Evolutionary conservation across 805 yeast species (phyloP).

Genomic region (Monosporozyma aquatica): DNA sequence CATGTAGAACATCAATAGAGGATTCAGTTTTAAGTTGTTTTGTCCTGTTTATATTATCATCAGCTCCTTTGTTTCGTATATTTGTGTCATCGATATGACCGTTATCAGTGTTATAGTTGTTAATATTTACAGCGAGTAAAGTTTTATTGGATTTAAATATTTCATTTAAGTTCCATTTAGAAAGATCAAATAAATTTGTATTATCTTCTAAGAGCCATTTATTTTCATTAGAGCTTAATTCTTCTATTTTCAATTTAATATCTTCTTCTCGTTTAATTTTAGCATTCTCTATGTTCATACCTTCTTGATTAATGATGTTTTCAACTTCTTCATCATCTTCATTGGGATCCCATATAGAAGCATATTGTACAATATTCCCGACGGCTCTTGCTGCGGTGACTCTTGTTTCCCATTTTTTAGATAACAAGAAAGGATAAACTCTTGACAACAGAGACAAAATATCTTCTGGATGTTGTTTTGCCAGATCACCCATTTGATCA

Average conservation of each 20-base stretch:
- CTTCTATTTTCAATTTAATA: conserved; percentile 26
- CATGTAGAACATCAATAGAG: conserved; percentile 4
- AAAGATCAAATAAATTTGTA: conserved; percentile 14
- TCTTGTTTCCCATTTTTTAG: conserved; percentile 91
- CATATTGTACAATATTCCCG: conserved; percentile 81
- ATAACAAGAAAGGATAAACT: conserved; percentile 79
- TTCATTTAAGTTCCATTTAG: conserved; percentile 24
- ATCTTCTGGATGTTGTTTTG: conserved; percentile 92
- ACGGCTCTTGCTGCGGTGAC: conserved; percentile 90
- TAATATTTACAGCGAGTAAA: conserved; percentile 22
- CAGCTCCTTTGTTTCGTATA: neutral
- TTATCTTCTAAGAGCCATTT: conserved; percentile 19
- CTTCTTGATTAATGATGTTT: conserved; percentile 9
- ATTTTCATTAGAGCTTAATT: conserved; percentile 14
- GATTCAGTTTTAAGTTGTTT: conserved; percentile 8
- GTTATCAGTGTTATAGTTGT: conserved; percentile 17
- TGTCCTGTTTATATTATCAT: conserved; percentile 6
- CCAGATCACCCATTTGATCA: conserved; percentile 89
- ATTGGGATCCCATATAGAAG: conserved; percentile 81
- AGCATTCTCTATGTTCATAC: conserved; percentile 19
- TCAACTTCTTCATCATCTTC: conserved; percentile 23
- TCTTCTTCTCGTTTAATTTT: conserved; percentile 29
- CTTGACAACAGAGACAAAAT: conserved; percentile 71
- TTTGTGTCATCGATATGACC: neutral
- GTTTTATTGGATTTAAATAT: conserved; percentile 23